Evolutionary conservation across 805 yeast genomes (phyloP).

Genomic region (Maudiozyma bulderi): DNA sequence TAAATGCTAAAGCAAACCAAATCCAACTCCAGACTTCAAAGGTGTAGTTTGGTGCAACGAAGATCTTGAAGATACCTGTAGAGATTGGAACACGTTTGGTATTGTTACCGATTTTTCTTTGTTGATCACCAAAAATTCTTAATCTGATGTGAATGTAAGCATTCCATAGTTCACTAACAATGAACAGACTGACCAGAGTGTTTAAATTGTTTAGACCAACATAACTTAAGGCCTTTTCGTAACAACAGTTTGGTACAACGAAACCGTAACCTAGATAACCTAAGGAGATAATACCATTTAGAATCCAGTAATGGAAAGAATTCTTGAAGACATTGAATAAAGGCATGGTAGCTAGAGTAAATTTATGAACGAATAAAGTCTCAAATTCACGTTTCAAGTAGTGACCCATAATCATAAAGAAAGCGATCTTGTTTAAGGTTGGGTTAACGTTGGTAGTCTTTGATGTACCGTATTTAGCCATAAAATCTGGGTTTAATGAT

Average conservation of each 20-base stretch:
- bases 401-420: slow-evolving; percentile 53
- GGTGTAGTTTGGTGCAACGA: slow-evolving; percentile 91
- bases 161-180: slow-evolving; percentile 61
- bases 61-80: slow-evolving; percentile 73
- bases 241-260: slow-evolving; percentile 10
- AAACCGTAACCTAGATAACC: slow-evolving; percentile 45
- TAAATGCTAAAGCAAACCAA: slow-evolving; percentile 49
- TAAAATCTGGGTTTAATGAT: slow-evolving; percentile 11
- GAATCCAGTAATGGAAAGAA: slow-evolving; percentile 85
- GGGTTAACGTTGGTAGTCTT: slow-evolving; percentile 12
- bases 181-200: slow-evolving; percentile 38
- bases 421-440: slow-evolving; percentile 25
- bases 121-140: slow-evolving; percentile 36
- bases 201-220: slow-evolving; percentile 14
- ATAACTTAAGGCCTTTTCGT: slow-evolving; percentile 10
- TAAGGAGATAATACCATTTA: slow-evolving; percentile 56
- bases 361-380: slow-evolving; percentile 73
- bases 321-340: slow-evolving; percentile 77
- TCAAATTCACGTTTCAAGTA: slow-evolving; percentile 84
- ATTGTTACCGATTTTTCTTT: slow-evolving; percentile 28
- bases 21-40: slow-evolving; percentile 79
- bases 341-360: slow-evolving; percentile 91
- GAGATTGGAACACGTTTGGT: slow-evolving; percentile 37
- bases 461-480: slow-evolving; percentile 8
- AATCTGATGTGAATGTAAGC: slow-evolving; percentile 61